Conservation (phyloP, 805 yeast genomes). For the Wickerhamomyces strasburgensis region DNA sequence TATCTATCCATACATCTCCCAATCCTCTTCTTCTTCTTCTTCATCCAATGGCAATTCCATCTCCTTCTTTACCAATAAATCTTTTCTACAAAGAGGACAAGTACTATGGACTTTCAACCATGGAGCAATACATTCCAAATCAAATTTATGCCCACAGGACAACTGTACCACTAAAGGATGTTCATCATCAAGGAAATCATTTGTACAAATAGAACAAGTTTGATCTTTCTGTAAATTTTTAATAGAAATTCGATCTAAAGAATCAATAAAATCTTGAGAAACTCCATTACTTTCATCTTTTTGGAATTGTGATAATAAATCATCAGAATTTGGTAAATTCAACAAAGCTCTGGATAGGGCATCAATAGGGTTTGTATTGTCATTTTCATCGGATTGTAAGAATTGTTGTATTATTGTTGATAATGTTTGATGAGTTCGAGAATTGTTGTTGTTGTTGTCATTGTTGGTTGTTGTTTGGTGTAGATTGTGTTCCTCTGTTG, state of each 20-base stretch:
- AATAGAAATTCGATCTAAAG: slow-evolving; percentile 64
- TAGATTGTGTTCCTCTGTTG: slow-evolving; percentile 27
- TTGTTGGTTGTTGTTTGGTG: slow-evolving; percentile 2
- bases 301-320: slow-evolving; percentile 23
- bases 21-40: slow-evolving; percentile 61
- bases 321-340: slow-evolving; percentile 19
- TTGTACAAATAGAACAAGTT: slow-evolving; percentile 82
- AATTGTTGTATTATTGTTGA: slow-evolving; percentile 12
- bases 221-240: slow-evolving; percentile 41
- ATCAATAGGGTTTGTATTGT: slow-evolving; percentile 17
- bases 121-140: slow-evolving; percentile 84
- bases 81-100: slow-evolving; percentile 84
- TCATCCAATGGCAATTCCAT: slow-evolving; percentile 28
- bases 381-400: slow-evolving; percentile 10
- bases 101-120: slow-evolving; percentile 75
- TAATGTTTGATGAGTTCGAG: slow-evolving; percentile 19
- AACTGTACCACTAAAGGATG: slow-evolving; percentile 76
- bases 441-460: slow-evolving; percentile 1
- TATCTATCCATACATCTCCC: slow-evolving; percentile 68
- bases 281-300: slow-evolving; percentile 43
- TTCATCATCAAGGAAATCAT: slow-evolving; percentile 61
- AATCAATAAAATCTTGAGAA: slow-evolving; percentile 64
- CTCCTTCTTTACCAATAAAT: slow-evolving; percentile 50
- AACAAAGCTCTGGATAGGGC: slow-evolving; percentile 12
- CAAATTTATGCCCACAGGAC: slow-evolving; percentile 75